Base-by-base conservation (phyloP, 257 asterid species). In the Rubia yunnanensis region DNA sequence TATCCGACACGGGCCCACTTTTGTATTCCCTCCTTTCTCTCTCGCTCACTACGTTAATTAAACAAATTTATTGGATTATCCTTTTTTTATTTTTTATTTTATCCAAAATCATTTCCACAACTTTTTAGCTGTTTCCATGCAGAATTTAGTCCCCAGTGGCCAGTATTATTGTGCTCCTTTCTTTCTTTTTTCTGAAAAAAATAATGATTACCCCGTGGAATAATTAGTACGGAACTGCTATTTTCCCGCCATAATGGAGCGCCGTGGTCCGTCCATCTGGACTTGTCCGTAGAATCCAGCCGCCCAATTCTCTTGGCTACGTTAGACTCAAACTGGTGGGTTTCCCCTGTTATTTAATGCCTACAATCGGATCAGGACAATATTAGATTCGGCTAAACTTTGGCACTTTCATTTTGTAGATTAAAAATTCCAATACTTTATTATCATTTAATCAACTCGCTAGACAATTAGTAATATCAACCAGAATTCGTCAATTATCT, bases 231-330 rank as follows among this genome's bases (percentile, higher is more conserved):
- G 41, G 10, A 3, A 3, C 26, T 8, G 10, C 8, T 7, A 28
- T 26, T 60, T 69, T 77, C 85, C 89, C 81, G 86, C 89, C 86
- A 81, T 41, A 63, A 60, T 8, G 0, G 50, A 69, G 72, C 38
- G 10, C 3, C 22, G 6, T 23, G 32, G 49, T 64, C 74, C 86
- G 80, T 81, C 13, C 76, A 83, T 80, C 64, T 10, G 17, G 13
- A 23, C 10, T 11, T 39, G 7, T 7, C 34, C 23, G 9, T 6
- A 11, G 9, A 34, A 32, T n/a, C 72, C 58, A 10, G 23, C 76
- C 74, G 74, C 70, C 30, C 36, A 77, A 68, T 44, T 32, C 10
- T 1, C 11, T 38, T 11, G 46, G 15, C 13, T 11, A 14, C 17
- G 46, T 3, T 4, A 20, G 20, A 44, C 50, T 4, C 50, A 44